Evolutionary conservation across 2,329 filamentous ascomycete genomes (phyloP), one percentile per base, ranked within the genome.

Genomic region (Xylariales sp.): DNA sequence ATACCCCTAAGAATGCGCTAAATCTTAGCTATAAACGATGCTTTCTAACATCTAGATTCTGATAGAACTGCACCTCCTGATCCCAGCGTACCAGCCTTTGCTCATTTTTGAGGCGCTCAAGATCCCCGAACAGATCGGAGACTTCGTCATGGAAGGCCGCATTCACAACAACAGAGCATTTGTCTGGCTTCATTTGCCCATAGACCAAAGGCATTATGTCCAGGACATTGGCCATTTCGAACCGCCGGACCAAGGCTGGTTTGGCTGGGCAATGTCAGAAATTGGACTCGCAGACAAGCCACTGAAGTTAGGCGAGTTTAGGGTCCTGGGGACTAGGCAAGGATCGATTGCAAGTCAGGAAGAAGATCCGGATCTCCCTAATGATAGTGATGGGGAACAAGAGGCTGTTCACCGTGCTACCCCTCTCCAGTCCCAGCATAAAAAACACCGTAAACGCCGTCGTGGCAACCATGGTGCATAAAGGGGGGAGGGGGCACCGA

Each of bases 81-180:
- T 82, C 9, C 80, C 80, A 0, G 80, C 80, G 6, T 82, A 82
- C 56, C 76, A 80, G 48, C 78, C 80, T 0, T 76, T 82, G 14
- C 71, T 81, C 28, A 75, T 82, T 14, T 75, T 75, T 23, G 79
- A 81, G 45, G 74, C 78, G 3, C 75, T 82, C 18, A 64, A 72
- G 16, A 77, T 81, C 0, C 79, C 80, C 0, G 77, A 80, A 0
- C 76, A 79, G 9, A 76, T 81, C 36, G 78, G 79, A 5, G 79
- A 80, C 52, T 77, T 81, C 14, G 74, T 79, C 34, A 79, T 81
- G 34, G 78, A 81, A 52, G 80, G 80, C 3, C 77, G 78, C 9
- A 79, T 81, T 69, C 78, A 81, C 70, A 81, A 77, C 69, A 80
- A 77, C 55, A 76, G 73, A 65, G 74, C 77, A 39, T 78, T 81